Base-by-base conservation (phyloP, 1,284 basidiomycete species). In the Ceratobasidium sp. region DNA sequence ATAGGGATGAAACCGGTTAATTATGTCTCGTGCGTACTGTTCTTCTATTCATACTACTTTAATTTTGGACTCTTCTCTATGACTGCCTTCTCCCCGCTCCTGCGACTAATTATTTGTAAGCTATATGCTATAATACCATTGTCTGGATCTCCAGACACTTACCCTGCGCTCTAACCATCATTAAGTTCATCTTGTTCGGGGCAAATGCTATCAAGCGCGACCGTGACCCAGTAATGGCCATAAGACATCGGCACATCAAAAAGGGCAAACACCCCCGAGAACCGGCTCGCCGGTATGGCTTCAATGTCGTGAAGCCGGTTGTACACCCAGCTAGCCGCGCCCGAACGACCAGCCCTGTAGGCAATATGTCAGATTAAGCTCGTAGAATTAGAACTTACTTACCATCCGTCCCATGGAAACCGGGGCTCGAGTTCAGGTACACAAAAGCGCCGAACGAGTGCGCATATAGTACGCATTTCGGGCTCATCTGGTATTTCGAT, bases 371-470 rank as follows among this genome's bases (percentile, higher is more conserved):
- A 39, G 5, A 13, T 23, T n/a, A 56, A 10, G 55, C 2, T 70
- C 4, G 58, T 28, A 23, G 2, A 23, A 60, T 2, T 23, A 70
- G 6, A 33, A 10, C 1, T 28, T 3, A 68, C 51, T 55, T 26
- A 70, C 68, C 68, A 70, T 12, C 26, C 28, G 10, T 53, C 18
- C 68, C 68, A 70, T 5, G 68, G 68, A 28, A 70, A 70, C 2
- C 7, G 3, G 6, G 68, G 23, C n/a, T 70, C 68, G 53, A 70
- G 26, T 33, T 55, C 20, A 1, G 68, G 68, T 3, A 39, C 1
- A 5, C 39, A 51, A 18, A 70, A 55, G 28, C 18, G 51, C 6
- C 39, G 68, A 1, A 70, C 49, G 12, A 70, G 7, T 2, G 39
- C 68, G 23, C 58, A 60, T 4, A 55, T 55, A n/a, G 49, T 39